These are phyloP conservation scores for Mortierella alpina DNA, from an alignment of 192 early-diverging fungal genomes.

Conservation along the genomic window DNA sequence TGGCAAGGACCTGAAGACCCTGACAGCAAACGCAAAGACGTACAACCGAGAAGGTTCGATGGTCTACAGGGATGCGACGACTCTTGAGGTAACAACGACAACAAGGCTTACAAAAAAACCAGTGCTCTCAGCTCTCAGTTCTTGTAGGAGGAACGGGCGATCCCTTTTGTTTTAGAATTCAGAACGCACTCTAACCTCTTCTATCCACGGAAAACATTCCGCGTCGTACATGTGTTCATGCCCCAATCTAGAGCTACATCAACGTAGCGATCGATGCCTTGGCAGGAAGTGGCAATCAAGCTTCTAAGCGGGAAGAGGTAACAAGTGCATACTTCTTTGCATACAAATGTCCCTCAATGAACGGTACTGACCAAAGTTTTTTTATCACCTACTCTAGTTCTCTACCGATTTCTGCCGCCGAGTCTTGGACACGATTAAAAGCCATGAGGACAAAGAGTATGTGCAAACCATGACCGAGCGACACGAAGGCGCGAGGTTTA, in stretches of 20 bases:
- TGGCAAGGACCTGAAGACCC: slow-evolving; percentile 55
- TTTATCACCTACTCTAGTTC: slow-evolving; percentile 14
- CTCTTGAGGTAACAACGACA: slow-evolving; percentile 55
- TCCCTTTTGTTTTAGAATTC: not conserved
- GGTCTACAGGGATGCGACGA: slow-evolving; percentile 59
- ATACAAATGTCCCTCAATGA: not conserved
- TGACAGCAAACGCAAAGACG: slow-evolving; percentile 64
- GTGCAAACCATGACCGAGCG: not conserved
- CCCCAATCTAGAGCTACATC: slow-evolving; percentile 24
- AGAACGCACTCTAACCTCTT: not conserved
- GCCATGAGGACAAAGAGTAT: slow-evolving; percentile 46
- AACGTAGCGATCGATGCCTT: slow-evolving; percentile 24
- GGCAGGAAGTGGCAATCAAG: not conserved
- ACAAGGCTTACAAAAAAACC: not conserved
- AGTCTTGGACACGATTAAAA: slow-evolving; percentile 39
- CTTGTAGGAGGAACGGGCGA: not conserved
- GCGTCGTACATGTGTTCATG: not conserved
- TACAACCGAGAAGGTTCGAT: slow-evolving; percentile 62
- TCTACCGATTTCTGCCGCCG: slow-evolving; percentile 36
- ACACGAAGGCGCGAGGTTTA: too few species aligned
- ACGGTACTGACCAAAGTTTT: too few species aligned
- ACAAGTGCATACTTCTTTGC: not conserved
- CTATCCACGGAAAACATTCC: not conserved
- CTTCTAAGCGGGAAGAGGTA: slow-evolving; percentile 29
- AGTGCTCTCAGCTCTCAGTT: not conserved